A percentile compares a stretch with the other conserved stretches of the same genome.
Evolutionary conservation across 2,329 filamentous ascomycete species (phyloP).

Genomic region (Trichoderma asperellum): DNA sequence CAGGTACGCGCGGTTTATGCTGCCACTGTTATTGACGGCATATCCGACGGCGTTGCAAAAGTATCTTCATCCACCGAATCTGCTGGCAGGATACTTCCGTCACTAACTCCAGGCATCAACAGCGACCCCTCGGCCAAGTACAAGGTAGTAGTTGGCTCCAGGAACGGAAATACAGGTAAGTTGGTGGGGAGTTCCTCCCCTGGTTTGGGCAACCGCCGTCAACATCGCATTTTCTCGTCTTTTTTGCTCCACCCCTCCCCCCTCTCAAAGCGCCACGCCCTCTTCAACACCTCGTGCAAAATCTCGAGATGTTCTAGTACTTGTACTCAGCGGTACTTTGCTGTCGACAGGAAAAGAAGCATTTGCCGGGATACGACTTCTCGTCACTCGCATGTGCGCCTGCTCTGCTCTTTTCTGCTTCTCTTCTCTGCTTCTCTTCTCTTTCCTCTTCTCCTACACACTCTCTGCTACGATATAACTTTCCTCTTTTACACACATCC

Average conservation of each 20-base stretch:
- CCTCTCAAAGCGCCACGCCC: conserved; percentile 21
- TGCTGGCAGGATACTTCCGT: not conserved
- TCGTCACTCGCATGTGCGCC: conserved; percentile 13
- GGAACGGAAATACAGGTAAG: conserved; percentile 12
- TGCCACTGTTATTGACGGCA: not conserved
- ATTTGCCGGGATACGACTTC: not conserved
- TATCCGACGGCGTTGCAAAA: not conserved
- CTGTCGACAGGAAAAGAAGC: not conserved
- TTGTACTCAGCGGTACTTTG: not conserved
- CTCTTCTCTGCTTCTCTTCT: not conserved
- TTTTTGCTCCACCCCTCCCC: conserved; percentile 15
- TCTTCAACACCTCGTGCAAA: conserved; percentile 15
- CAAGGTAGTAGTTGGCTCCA: not conserved
- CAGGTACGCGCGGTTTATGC: not conserved
- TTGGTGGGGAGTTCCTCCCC: conserved; percentile 20
- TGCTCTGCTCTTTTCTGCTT: not conserved
- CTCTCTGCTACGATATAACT: not conserved
- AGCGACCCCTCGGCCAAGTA: conserved; percentile 1
- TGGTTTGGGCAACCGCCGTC: conserved; percentile 14
- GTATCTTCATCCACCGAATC: not conserved
- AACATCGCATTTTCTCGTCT: conserved; percentile 12
- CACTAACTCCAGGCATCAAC: conserved; percentile 8
- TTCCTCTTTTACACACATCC: too few species aligned
- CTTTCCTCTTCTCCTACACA: not conserved
- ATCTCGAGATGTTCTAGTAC: conserved; percentile 16